phyloP scores from a whole-genome alignment of 2,329 filamentous ascomycete genomes.

The Curvularia lunata region DNA sequence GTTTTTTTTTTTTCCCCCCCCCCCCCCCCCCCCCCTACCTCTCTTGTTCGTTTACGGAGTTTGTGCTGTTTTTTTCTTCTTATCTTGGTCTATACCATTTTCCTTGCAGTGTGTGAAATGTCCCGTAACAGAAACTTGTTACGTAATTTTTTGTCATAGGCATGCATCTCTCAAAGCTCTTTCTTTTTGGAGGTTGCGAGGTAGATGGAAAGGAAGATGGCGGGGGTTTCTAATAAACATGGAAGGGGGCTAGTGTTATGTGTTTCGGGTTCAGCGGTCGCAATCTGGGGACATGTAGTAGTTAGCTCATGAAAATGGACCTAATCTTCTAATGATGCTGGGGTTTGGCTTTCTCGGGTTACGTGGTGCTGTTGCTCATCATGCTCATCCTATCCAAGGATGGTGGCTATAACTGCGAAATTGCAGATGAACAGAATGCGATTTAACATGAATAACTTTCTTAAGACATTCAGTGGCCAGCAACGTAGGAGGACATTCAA shows the following conservation, averaged over 20 bases:
- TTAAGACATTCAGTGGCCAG: no score
- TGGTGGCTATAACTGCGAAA: no score
- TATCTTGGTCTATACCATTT: constrained; percentile 47
- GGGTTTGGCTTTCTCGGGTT: no score
- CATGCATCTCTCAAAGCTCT: constrained; percentile 10
- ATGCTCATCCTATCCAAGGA: no score
- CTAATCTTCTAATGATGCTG: constrained; percentile 38
- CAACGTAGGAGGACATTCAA: no score
- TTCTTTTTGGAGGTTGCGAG: neutral
- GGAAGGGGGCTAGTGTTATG: constrained; percentile 7
- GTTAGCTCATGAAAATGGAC: constrained; percentile 24
- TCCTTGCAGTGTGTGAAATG: constrained; percentile 29
- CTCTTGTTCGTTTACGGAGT: constrained; percentile 35
- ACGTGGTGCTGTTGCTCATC: no score
- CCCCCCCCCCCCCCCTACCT: constrained; percentile 33
- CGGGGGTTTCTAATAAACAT: constrained; percentile 15
- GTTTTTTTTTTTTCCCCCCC: no score
- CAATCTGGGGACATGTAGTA: constrained; percentile 6
- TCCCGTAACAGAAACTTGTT: constrained; percentile 26
- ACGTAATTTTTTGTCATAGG: constrained; percentile 24
- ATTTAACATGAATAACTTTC: no score
- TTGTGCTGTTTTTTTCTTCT: constrained; percentile 20
- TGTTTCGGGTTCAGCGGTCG: constrained; percentile 6
- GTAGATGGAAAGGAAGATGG: constrained; percentile 5
- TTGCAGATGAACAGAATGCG: no score